These are phyloP conservation scores for Lolium multiflorum DNA, from an alignment of 176 grass and related monocot species.

Conservation along the genomic window DNA sequence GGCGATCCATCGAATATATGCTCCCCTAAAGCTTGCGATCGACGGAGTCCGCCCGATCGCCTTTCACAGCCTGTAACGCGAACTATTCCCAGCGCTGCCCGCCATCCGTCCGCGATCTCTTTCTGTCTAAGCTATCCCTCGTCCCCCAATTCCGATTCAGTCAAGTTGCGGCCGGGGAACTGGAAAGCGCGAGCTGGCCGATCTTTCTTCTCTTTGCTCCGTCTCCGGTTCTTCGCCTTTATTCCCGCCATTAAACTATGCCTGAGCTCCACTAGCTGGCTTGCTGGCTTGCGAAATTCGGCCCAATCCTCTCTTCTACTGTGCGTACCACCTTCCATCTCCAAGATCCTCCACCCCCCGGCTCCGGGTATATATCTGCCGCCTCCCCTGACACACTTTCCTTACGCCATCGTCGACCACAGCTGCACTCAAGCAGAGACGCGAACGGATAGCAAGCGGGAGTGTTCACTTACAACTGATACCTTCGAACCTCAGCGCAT, in stretches of 20 bases:
- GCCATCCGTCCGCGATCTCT: too few species aligned
- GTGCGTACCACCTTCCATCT: not conserved
- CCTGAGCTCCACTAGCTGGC: conserved; percentile 17
- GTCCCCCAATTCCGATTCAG: conserved; percentile 2
- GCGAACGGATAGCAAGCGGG: not conserved
- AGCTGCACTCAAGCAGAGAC: not conserved
- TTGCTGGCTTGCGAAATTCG: conserved; percentile 36
- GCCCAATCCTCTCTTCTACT: conserved; percentile 4
- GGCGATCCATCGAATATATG: conserved; percentile 45
- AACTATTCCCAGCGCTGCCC: not conserved
- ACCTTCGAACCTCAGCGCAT: conserved; percentile 32
- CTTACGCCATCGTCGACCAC: conserved; percentile 18
- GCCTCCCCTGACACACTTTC: conserved; percentile 21
- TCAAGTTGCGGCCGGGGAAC: not conserved
- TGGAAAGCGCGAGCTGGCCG: not conserved
- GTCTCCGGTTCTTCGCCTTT: conserved; percentile 37
- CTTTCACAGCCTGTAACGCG: conserved; percentile 46
- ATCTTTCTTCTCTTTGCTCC: too few species aligned
- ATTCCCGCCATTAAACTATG: conserved; percentile 44
- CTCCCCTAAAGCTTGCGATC: conserved; percentile 37
- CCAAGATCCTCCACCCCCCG: not conserved
- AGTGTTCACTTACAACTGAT: not conserved
- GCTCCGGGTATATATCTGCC: conserved; percentile 40
- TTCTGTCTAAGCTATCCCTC: too few species aligned
- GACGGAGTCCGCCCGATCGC: conserved; percentile 50